Base-by-base conservation (phyloP, 169 alveolate genomes). In the Plasmodium inui region DNA sequence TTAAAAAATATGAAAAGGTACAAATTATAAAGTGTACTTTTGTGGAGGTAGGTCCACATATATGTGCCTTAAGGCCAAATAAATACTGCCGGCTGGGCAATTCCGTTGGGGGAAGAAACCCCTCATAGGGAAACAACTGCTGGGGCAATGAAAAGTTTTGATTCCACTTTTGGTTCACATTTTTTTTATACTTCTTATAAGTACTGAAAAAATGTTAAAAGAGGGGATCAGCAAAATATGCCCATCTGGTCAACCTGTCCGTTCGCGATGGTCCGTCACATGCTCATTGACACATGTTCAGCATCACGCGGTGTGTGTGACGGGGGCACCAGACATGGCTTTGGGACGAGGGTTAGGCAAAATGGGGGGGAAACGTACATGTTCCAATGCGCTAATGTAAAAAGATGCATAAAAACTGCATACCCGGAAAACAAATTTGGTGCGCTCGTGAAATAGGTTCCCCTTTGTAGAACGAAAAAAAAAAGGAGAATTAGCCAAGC, bases 401-500 rank as follows among this genome's bases (percentile, higher is more conserved):
- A 28, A 67, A 67, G 19, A 67, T 67, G 76, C 6, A 67, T 22
- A 67, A 67, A 67, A 14, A n/a, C 17, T 22, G 76, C 37, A 26
- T n/a, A 67, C 37, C 30, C 7, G 76, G 10, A 22, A n/a, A 22
- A 22, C 34, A 67, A 67, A 67, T 26, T 67, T 67, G 4, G 76
- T 67, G n/a, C 30, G 30, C 17, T 67, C 41, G 3, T 22, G 39
- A 67, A 67, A 67, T 22, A 1, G 37, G 14, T 22, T 17, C 39
- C 76, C 39, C 41, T 22, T 67, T 67, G 76, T 67, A 67, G 37
- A 67, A 67, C 76, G 76, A 67, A 67, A 67, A 67, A 67, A 61
- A 67, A 67, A 67, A 67, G n/a, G 37, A 22, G 37, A 67, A 67
- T 26, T 67, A 28, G n/a, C 37, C 61, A 50, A 14, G 61, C 61